phyloP scores from a whole-genome alignment of 768 basidiomycete species.

The Leccinum boreale region DNA sequence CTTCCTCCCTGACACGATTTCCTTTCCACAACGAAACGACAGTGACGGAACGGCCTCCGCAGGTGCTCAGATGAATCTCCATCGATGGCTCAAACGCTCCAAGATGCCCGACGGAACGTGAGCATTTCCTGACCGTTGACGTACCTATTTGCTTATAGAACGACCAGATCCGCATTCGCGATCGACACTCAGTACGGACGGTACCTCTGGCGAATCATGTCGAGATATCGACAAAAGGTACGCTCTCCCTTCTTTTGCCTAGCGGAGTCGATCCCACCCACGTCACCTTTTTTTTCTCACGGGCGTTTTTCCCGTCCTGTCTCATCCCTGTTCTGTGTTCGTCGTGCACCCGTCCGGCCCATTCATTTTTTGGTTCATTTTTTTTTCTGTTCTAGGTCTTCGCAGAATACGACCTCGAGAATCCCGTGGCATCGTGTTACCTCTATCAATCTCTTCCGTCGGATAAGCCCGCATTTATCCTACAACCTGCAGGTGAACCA shows the following conservation, averaged over 20 bases:
- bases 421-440: constrained; percentile 21
- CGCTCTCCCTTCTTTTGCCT: background rate
- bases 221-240: constrained; percentile 24
- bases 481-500: constrained; percentile 24
- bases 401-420: constrained; percentile 22
- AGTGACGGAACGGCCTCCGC: background rate
- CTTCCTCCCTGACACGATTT: constrained; percentile 25
- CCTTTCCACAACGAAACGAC: constrained; percentile 20
- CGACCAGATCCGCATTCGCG: constrained; percentile 16
- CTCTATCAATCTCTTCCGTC: constrained; percentile 6
- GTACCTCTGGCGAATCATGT: constrained; percentile 27
- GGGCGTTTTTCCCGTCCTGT: background rate
- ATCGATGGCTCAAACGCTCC: constrained; percentile 27
- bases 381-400: constrained; percentile 15
- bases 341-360: background rate
- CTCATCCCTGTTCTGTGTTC: background rate
- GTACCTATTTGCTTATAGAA: background rate
- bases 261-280: background rate
- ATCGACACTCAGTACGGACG: constrained; percentile 22
- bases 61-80: constrained; percentile 13
- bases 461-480: constrained; percentile 18
- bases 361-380: background rate
- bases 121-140: constrained; percentile 6
- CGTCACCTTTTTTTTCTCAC: background rate
- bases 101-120: constrained; percentile 24